A percentile compares a stretch with the other conserved stretches of the same genome.
Evolutionary conservation across 345 rosid species (phyloP).

Genomic region (Gossypium mustelinum): DNA sequence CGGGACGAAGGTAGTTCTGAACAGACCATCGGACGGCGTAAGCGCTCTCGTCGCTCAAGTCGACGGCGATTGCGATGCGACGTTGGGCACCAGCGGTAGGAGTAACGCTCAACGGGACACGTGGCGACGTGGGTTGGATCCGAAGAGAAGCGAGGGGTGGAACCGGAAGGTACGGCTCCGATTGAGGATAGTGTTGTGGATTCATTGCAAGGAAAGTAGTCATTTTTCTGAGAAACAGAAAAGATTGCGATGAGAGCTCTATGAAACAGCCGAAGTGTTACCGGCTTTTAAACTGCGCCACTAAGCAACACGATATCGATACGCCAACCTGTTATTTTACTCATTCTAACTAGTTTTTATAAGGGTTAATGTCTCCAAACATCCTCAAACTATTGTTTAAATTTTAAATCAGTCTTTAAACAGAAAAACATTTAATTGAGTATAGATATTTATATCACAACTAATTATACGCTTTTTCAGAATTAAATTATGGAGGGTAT

Average conservation of each 20-base stretch:
- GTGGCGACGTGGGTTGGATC: conserved; percentile 27
- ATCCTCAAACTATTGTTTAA: no score
- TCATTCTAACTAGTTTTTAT: no score
- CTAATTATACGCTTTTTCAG: no score
- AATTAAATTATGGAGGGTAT: no score
- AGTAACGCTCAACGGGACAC: conserved; percentile 25
- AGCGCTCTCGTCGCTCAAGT: conserved; percentile 66
- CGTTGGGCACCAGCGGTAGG: conserved; percentile 43
- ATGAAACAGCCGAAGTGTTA: no score
- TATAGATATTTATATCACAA: no score
- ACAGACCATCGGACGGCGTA: conserved; percentile 63
- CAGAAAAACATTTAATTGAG: no score
- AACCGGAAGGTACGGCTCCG: conserved; percentile 17
- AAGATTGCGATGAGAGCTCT: no score
- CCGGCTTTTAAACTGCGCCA: not conserved
- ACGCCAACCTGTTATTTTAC: not conserved
- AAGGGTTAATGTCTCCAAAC: no score
- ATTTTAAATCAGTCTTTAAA: no score
- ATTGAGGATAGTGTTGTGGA: not conserved
- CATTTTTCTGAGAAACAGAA: no score
- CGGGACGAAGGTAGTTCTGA: conserved; percentile 59
- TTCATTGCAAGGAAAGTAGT: conserved; percentile 1
- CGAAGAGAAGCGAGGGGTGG: conserved; percentile 21
- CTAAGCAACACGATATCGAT: not conserved
- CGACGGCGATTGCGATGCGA: conserved; percentile 60